These are phyloP conservation scores for Lipomyces japonicus DNA, from an alignment of 805 yeast genomes.

Conservation along the genomic window DNA sequence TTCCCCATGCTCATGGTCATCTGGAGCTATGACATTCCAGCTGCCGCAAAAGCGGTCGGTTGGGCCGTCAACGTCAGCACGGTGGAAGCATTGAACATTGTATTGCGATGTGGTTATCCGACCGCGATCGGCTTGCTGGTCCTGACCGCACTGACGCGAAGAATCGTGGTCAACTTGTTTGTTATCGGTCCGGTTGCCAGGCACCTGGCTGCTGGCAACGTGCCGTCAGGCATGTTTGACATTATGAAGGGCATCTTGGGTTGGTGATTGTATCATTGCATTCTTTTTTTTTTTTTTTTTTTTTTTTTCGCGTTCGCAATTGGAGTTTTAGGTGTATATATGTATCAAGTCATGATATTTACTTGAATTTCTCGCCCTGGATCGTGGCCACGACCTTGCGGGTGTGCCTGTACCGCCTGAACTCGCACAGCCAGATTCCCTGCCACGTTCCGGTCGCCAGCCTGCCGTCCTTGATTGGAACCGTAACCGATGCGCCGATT, in stretches of 20 bases:
- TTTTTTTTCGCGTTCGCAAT: too few species aligned
- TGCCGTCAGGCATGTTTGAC: not conserved
- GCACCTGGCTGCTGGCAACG: not conserved
- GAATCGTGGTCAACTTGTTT: constrained; percentile 12
- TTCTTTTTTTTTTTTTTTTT: not conserved
- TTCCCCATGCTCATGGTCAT: constrained; percentile 91
- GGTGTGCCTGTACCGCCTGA: constrained; percentile 59
- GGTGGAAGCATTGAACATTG: constrained; percentile 59
- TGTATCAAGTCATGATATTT: not conserved
- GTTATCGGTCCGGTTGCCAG: constrained; percentile 1
- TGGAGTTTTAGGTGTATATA: not conserved
- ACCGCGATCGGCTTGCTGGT: constrained; percentile 35
- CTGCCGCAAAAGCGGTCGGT: constrained; percentile 57
- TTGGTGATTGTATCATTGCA: not conserved
- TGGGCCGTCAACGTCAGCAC: constrained; percentile 58
- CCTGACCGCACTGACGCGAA: constrained; percentile 26
- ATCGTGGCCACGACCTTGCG: constrained; percentile 70
- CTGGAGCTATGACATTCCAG: constrained; percentile 91
- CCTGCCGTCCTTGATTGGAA: constrained; percentile 67
- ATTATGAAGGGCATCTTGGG: not conserved
- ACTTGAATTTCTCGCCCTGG: constrained; percentile 47
- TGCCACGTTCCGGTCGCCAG: constrained; percentile 82
- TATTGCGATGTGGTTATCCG: constrained; percentile 39
- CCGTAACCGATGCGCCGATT: constrained; percentile 60
- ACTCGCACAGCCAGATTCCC: constrained; percentile 73